These are phyloP conservation scores for Xerocomellus dryophilus DNA, from an alignment of 768 basidiomycete genomes.

Conservation along the genomic window DNA sequence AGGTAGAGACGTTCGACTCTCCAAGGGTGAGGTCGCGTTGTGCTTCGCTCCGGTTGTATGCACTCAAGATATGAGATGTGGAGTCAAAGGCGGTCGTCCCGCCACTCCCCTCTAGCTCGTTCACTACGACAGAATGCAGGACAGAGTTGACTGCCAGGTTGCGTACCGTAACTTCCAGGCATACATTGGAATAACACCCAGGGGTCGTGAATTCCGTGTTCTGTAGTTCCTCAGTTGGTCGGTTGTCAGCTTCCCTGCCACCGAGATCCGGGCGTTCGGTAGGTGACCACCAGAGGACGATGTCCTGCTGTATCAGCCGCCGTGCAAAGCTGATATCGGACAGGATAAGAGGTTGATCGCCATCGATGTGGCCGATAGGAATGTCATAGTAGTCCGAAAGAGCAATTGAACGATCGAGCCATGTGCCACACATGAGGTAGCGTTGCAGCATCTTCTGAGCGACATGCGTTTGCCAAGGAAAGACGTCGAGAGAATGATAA, in stretches of 20 bases:
- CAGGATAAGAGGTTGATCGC: slow-evolving; percentile 83
- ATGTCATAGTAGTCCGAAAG: slow-evolving; percentile 91
- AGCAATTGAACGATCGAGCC: slow-evolving; percentile 76
- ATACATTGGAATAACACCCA: slow-evolving; percentile 91
- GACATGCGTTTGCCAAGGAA: slow-evolving; percentile 87
- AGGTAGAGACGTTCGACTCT: slow-evolving; percentile 82
- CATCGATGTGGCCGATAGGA: slow-evolving; percentile 88
- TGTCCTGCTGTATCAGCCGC: slow-evolving; percentile 80
- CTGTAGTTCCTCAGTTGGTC: slow-evolving; percentile 71
- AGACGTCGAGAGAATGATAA: slow-evolving; percentile 72
- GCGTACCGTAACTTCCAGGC: slow-evolving; percentile 82
- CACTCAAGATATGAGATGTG: slow-evolving; percentile 84
- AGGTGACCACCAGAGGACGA: slow-evolving; percentile 96
- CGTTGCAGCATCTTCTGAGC: slow-evolving; percentile 80
- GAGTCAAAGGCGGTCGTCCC: slow-evolving; percentile 94
- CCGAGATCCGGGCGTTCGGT: slow-evolving; percentile 88
- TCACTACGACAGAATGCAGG: slow-evolving; percentile 89
- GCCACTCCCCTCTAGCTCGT: slow-evolving; percentile 95
- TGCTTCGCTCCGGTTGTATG: slow-evolving; percentile 67
- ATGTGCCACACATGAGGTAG: slow-evolving; percentile 72
- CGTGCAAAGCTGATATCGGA: slow-evolving; percentile 92
- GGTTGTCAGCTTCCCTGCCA: slow-evolving; percentile 84
- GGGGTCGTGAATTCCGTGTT: slow-evolving; percentile 82
- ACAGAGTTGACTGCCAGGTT: slow-evolving; percentile 95
- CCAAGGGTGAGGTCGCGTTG: slow-evolving; percentile 77